Evolutionary conservation across 2,329 filamentous ascomycete genomes (phyloP), one percentile per base, ranked within the genome.

Genomic region (Sclerotinia subarctica): DNA sequence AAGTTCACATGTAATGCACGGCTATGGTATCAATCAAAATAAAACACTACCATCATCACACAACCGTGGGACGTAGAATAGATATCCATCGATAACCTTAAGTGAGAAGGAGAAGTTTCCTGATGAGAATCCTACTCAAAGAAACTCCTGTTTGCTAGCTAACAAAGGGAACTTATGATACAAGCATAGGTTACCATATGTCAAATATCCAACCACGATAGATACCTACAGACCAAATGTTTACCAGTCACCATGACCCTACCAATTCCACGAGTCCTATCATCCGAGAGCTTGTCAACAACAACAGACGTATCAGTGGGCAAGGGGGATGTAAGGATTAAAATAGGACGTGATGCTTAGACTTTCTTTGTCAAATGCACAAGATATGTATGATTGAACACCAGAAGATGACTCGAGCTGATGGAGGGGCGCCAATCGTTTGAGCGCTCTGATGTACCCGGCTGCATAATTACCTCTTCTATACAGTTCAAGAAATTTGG

Each of bases 321-420:
- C 13, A 15, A 11, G 42, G 4, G 54, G n/a, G 15, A 44, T 17
- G n/a, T 15, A 42, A 57, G 56, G 56, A 58, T 58, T 58, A 24
- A 58, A 58, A 38, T 58, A 44, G 56, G 56, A 19, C n/a, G 35
- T 58, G n/a, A 58, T 38, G 7, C 56, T 58, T 5, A 58, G 42
- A 17, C 56, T 58, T 19, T 44, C 56, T 26, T 44, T 58, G 1
- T 58, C 56, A 6, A 58, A 58, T 8, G 56, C 56, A 44, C 56
- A 58, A 42, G 56, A 58, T 26, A 58, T 29, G 35, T 58, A 58
- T 21, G 56, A 44, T n/a, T 44, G 56, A 11, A 58, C n/a, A 19
- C 56, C 56, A 13, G 56, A 58, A 29, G 56, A 58, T 15, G 56
- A 44, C 56, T 58, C 56, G 26, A 58, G 56, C n/a, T 58, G 56